These are phyloP conservation scores for Candida caryicola DNA, from an alignment of 805 yeast species.

Conservation along the genomic window DNA sequence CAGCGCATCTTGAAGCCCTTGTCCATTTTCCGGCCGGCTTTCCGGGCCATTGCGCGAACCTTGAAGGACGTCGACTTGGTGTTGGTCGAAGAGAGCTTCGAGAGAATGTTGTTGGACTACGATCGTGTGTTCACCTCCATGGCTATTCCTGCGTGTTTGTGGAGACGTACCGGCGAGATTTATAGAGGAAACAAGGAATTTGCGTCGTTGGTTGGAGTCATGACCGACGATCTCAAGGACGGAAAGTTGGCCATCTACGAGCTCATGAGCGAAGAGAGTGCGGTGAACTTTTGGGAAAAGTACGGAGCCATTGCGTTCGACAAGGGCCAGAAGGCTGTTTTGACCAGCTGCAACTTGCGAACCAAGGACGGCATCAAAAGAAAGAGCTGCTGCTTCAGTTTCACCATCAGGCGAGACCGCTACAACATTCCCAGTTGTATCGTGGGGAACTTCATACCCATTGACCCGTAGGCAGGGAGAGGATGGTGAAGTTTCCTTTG, in stretches of 20 bases:
- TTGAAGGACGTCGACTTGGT: constrained; percentile 88
- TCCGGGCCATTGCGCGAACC: constrained; percentile 86
- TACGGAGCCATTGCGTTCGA: constrained; percentile 96
- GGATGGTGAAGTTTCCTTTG: too few species aligned
- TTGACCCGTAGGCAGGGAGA: too few species aligned
- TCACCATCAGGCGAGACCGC: constrained; percentile 87
- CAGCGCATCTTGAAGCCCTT: constrained; percentile 85
- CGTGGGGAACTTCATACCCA: constrained; percentile 92
- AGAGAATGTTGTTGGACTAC: constrained; percentile 87
- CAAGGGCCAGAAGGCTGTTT: constrained; percentile 89
- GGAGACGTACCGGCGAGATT: constrained; percentile 97
- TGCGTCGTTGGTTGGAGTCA: constrained; percentile 87
- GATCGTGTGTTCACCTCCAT: constrained; percentile 94
- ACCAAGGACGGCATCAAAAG: constrained; percentile 78
- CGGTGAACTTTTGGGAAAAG: constrained; percentile 96
- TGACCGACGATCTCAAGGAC: constrained; percentile 86
- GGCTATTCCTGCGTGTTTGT: constrained; percentile 96
- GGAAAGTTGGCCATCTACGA: constrained; percentile 92
- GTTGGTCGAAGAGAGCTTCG: constrained; percentile 90
- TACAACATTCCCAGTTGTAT: constrained; percentile 95
- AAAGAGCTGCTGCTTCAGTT: constrained; percentile 88
- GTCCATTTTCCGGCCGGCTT: constrained; percentile 85
- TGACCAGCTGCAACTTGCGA: constrained; percentile 85
- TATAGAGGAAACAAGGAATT: constrained; percentile 94
- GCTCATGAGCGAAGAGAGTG: constrained; percentile 91